Base-by-base conservation (phyloP, 2,329 filamentous ascomycete genomes). In the Rhynchosporium secalis region DNA sequence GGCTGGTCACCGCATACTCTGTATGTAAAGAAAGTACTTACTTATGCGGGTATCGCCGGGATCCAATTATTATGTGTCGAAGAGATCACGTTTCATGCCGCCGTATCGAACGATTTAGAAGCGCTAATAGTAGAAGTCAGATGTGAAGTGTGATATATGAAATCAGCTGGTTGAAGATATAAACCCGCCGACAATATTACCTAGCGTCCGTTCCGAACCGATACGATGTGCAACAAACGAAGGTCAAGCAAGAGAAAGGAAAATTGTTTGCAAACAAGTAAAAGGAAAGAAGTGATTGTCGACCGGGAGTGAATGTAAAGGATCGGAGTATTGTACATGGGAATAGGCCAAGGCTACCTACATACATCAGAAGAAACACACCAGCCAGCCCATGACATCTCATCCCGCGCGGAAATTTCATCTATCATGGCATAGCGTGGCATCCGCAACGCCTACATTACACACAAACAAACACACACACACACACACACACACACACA, bases 161-260 rank as follows among this genome's bases (percentile, higher is more conserved):
- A 26, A 46, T 10, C 5, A 20, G 7, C 3, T 20, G 20, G 13
- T 29, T 28, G 51, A 54, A 41, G 20, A 54, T 54, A 52, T 40
- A 52, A 26, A 52, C 20, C 33, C 33, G 49, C 49, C 33, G 49
- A 52, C 31, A 38, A 6, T 26, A 20, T 8, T n/a, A 26, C 12
- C 28, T 33, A 40, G 29, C 28, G 46, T 29, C 43, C 61, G 61
- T 54, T 40, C 28, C 40, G 9, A 26, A 56, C 63, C 66, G 66
- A 68, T 68, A 60, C 65, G 66, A 67, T 55, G 48, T 63, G 66
- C 66, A 68, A 67, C 66, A 68, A 63, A 46, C 8, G 40, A 12
- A 5, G 5, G 3, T 12, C 4, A 13, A 13, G n/a, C 5, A 15
- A 43, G 13, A n/a, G 15, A 43, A 43, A n/a, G 41, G 5, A 43